Base-by-base conservation (phyloP, 805 yeast genomes). In the Ogataea parapolymorpha region DNA sequence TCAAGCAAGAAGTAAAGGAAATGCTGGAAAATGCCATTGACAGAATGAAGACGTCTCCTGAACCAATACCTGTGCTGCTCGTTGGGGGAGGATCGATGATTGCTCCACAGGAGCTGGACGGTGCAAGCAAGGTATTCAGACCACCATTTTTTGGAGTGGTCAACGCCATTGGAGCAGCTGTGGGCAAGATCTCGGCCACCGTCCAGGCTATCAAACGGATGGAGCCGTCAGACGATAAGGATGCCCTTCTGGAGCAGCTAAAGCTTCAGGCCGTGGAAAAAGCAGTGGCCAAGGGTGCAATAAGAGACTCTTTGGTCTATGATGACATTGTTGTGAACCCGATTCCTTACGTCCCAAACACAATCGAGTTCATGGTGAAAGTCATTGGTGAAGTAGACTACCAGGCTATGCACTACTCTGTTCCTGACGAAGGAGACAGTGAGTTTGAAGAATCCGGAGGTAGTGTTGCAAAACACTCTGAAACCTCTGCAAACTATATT, bases 81-180 rank as follows among this genome's bases (percentile, higher is more conserved):
- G 77, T 72, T 29, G 77, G 77, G 27, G 77, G 77, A 30, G 77
- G 76, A 5, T 71, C 77, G 2, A 61, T 72, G 42, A 66, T 72
- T 37, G 65, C 65, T 9, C 69, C 72, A 4, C 45, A 50, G 10
- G 31, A 28, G 8, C 36, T 49, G 8, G 61, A 63, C n/a, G 75
- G 75, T 18, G 70, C 72, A 4, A 63, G 71, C 2, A 53, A 57
- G 32, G 69, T 72, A 2, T 50, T 68, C 32, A 53, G 65, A 34
- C 75, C 75, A 1, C 65, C 65, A 22, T 70, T 39, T 44, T 63
- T 51, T 50, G 59, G 61, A 28, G 72, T 70, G 36, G 75, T 74
- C 5, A 72, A 72, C 54, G 77, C 77, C 5, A 69, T 72, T 37
- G 76, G 75, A 34, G 74, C 76, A 22, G 75, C 74, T 3, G 48